Base-by-base conservation (phyloP, 306 rosid species). In the Prunus salicina region DNA sequence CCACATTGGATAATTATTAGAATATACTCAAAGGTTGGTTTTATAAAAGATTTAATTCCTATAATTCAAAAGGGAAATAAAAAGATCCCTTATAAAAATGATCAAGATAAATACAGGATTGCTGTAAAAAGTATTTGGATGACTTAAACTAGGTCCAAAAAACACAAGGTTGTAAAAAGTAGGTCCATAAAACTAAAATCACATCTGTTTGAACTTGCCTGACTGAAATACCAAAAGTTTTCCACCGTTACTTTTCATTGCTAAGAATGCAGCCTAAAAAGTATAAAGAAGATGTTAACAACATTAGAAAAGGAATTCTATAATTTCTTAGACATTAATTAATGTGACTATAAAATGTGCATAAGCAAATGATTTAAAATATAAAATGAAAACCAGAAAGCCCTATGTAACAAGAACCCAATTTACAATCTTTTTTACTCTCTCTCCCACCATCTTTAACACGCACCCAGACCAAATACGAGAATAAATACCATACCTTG, bases 211-310 rank as follows among this genome's bases (percentile, higher is more conserved):
- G 73, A 85, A 65, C 93, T 84, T 87, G 85, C 98, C 98, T 83
- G 98, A 95, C 83, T 95, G 98, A 87, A 95, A 95, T 66, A 88
- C 95, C 96, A 95, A 46, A 64, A 95, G 85, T 76, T 95, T 95
- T 69, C 98, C 98, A 81, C 98, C 97, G 12, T 87, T 90, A 78
- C 87, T 84, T 87, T 92, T 92, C 96, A 90, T 95, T 66, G 98
- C 97, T 81, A 95, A 81, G 74, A 92, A 92, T 77, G 97, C 97
- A 50, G 97, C 98, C 98, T 95, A 79, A 64, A 58, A 16, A 55
- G 13, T 13, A 68, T 64, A 24, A 46, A 19, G 38, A 67, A 66
- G 76, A 74, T 61, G 70, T 28, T 34, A 63, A 27, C 18, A 65
- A 27, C 24, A 61, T 77, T 71, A 75, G 34, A 71, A 57, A 55